A percentile compares a stretch with the other conserved stretches of the same genome.
These are phyloP conservation scores for Ustilago shanxiensis DNA, from an alignment of 1,284 basidiomycete species.

Conservation along the genomic window DNA sequence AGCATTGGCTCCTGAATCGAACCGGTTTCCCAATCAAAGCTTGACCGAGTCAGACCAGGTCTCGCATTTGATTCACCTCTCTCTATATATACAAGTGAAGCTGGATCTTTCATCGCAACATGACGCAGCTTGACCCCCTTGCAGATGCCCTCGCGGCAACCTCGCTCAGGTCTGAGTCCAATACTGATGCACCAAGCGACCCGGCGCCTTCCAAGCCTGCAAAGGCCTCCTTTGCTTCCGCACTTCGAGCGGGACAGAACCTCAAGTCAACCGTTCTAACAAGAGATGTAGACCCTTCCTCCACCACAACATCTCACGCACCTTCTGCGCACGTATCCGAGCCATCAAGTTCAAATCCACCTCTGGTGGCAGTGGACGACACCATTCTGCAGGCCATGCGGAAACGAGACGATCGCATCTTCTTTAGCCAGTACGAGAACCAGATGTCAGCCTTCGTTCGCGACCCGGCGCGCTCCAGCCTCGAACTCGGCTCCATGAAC, in stretches of 20 bases:
- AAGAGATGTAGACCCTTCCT: background rate
- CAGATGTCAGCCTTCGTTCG: conserved; percentile 51
- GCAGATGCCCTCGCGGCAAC: conserved; percentile 16
- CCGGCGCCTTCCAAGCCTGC: background rate
- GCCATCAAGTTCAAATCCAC: background rate
- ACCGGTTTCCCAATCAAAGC: background rate
- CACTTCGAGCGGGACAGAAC: conserved; percentile 21
- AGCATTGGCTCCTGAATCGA: background rate
- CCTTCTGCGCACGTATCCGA: background rate
- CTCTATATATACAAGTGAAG: background rate
- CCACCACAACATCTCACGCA: background rate
- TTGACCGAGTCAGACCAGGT: background rate
- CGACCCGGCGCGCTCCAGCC: conserved; percentile 17
- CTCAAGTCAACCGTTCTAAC: background rate
- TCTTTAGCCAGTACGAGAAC: conserved; percentile 55
- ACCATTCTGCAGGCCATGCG: conserved; percentile 56
- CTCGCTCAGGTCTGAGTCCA: conserved; percentile 2
- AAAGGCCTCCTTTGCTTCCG: conserved; percentile 31
- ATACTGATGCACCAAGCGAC: background rate
- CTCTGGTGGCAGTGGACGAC: conserved; percentile 34
- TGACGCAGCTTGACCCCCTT: conserved; percentile 36
- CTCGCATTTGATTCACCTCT: background rate
- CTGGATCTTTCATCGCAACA: background rate
- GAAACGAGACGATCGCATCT: conserved; percentile 54
- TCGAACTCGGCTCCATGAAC: conserved; percentile 61